phyloP scores from a whole-genome alignment of 2,329 filamentous ascomycete genomes.

The Hypoxylon sp. region DNA sequence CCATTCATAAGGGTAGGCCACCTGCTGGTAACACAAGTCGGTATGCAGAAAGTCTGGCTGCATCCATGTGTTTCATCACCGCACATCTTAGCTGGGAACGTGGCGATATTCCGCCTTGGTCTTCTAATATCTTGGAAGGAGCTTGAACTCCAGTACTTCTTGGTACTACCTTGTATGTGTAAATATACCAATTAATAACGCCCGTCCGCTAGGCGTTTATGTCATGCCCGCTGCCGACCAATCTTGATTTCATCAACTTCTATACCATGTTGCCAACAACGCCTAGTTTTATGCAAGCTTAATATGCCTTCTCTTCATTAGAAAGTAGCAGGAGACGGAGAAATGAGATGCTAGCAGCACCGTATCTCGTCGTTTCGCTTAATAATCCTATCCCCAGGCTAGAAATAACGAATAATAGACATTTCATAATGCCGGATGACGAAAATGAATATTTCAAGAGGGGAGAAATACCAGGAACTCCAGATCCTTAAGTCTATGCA shows the following conservation, averaged over 20 bases:
- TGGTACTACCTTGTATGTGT: slow-evolving; percentile 17
- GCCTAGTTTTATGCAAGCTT: slow-evolving; percentile 44
- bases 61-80: slow-evolving; percentile 26
- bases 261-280: slow-evolving; percentile 45
- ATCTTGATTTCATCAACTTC: slow-evolving; percentile 37
- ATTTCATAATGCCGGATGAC: slow-evolving; percentile 31
- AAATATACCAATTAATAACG: slow-evolving; percentile 22
- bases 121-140: slow-evolving; percentile 13
- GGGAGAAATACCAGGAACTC: slow-evolving; percentile 44
- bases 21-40: slow-evolving; percentile 16
- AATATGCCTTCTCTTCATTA: slow-evolving; percentile 35
- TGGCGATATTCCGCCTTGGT: slow-evolving; percentile 15
- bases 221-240: slow-evolving; percentile 33
- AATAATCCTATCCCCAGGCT: slow-evolving; percentile 12
- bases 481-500: slow-evolving; percentile 47
- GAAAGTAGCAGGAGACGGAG: slow-evolving; percentile 22
- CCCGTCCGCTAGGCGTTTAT: slow-evolving; percentile 23
- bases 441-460: slow-evolving; percentile 33
- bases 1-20: slow-evolving; percentile 32
- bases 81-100: slow-evolving; percentile 23
- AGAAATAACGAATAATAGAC: slow-evolving; percentile 23
- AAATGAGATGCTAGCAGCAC: slow-evolving; percentile 14
- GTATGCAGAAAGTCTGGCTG: slow-evolving; percentile 25
- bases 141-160: slow-evolving; percentile 14
- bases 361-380: slow-evolving; percentile 11